Evolutionary conservation across 345 rosid genomes (phyloP), one percentile per base, ranked within the genome.

Genomic region (Anacardium occidentale): DNA sequence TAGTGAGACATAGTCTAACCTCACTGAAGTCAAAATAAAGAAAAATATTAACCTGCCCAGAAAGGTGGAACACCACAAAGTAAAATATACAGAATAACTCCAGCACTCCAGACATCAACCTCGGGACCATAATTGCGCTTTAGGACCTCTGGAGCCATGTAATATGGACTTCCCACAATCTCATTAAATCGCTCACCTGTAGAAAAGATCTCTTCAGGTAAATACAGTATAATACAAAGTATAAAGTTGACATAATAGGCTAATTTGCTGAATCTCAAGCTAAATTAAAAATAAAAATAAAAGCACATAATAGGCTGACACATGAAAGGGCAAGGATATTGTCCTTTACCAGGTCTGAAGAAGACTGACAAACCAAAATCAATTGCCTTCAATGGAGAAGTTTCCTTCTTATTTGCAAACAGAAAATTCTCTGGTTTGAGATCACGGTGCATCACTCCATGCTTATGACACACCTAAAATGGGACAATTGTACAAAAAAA

Each of bases 61-160:
- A 94, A 89, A 59, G 96, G 96, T 7, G 92, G 97, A 42, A 92
- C 97, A 64, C 97, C 93, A 55, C 96, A 92, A 54, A 92, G 95
- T 64, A 92, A 81, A 70, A 92, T 92, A 73, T 92, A 92, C 60
- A 92, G 86, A 50, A 92, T 88, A 77, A 92, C 96, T 77, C 97
- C 96, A 73, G 96, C 92, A 77, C 97, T 92, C 97, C 97, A 92
- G 20, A 92, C 89, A 79, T 92, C 97, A 64, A 92, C 82, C 74
- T 92, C 92, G 54, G 91, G 96, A 53, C 97, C 97, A 67, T 92
- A 90, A 77, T 86, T 86, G 55, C 97, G 90, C 50, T 77, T 87
- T 64, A 92, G 85, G 47, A 92, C 93, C 85, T 92, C 97, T 0
- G 97, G 97, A 68, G 97, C 97, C 97, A 92, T 92, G 88, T 92